Evolutionary conservation across 257 asterid species (phyloP), one percentile per base, ranked within the genome.

Genomic region (Solanum peruvianum): DNA sequence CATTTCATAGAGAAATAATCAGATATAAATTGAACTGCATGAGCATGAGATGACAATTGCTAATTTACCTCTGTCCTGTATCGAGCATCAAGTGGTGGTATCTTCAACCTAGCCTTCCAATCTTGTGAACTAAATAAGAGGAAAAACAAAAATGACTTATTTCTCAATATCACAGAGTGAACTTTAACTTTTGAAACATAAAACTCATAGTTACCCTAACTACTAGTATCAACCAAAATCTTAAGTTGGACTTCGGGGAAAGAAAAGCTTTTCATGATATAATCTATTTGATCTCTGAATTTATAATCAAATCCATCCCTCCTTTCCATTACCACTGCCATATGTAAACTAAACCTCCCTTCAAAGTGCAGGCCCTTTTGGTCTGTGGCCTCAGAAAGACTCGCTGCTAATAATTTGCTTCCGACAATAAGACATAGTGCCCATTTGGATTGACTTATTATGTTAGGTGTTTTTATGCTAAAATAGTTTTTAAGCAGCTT

Each of bases 1-100:
- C 76, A 33, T 70, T 16, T 29, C 83, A 42, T n/a, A 23, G 83
- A 76, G 23, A 42, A 42, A 23, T 56, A 29, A 29, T 31, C 16
- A 87, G 77, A 83, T 25, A 35, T 35, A 83, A 15, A 70, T 45
- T 60, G 62, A 42, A 88, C 27, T 7, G n/a, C 67, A 77, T 45
- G 16, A 13, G 52, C 83, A 62, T 42, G 25, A 49, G 42, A 70
- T 70, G 76, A 21, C 5, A 10, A 29, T 39, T 39, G 49, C 64
- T 64, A 88, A 76, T 86, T 90, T 87, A 93, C 99, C 98, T 96
- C 99, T 21, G 99, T 96, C 90, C 90, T 93, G 86, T 90, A 95
- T 37, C 99, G 98, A 14, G 93, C 88, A 92, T 96, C 99, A 88
- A 89, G 86, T 15, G 98, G 91, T 62, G 99, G 99, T 85, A 94